Evolutionary conservation across 1,284 basidiomycete species (phyloP).

Genomic region (Cryptococcus hybrid): DNA sequence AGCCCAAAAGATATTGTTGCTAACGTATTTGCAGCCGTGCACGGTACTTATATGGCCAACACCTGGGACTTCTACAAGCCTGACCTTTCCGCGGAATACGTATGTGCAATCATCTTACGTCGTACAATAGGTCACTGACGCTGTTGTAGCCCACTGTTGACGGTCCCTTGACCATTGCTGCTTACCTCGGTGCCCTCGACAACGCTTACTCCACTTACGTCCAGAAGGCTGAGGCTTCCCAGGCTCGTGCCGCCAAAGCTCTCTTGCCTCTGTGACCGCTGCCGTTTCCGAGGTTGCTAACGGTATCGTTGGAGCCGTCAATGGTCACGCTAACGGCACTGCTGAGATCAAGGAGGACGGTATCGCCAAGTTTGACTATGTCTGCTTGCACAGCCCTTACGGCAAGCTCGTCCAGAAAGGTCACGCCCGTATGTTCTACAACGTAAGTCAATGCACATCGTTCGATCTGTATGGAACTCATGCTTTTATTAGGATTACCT

Average conservation of each 20-base stretch:
- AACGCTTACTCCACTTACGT: conserved; percentile 83
- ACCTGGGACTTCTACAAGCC: conserved; percentile 99
- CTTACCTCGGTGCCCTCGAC: conserved; percentile 93
- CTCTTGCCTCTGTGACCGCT: conserved; percentile 27
- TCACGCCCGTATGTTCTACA: conserved; percentile 74
- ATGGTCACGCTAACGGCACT: conserved; percentile 25
- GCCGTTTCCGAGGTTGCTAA: conserved; percentile 28
- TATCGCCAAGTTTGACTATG: conserved; percentile 79
- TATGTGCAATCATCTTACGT: conserved; percentile 13
- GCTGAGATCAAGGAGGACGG: conserved; percentile 51
- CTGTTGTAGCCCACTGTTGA: conserved; percentile 83
- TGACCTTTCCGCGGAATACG: conserved; percentile 60
- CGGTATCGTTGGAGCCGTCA: conserved; percentile 23
- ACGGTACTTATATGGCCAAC: conserved; percentile 97
- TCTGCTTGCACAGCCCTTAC: conserved; percentile 91
- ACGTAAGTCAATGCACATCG: conserved; percentile 21
- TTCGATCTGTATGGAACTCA: no score
- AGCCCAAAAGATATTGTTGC: neutral
- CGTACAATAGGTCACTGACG: no score
- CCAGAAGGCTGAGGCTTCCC: conserved; percentile 69
- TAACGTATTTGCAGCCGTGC: conserved; percentile 66
- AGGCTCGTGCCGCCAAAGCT: conserved; percentile 45
- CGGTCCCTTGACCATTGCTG: conserved; percentile 92
- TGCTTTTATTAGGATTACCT: conserved; percentile 69
- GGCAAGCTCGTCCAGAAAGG: conserved; percentile 99